phyloP scores from a whole-genome alignment of 768 basidiomycete genomes.

The Infundibulicybe gibba region DNA sequence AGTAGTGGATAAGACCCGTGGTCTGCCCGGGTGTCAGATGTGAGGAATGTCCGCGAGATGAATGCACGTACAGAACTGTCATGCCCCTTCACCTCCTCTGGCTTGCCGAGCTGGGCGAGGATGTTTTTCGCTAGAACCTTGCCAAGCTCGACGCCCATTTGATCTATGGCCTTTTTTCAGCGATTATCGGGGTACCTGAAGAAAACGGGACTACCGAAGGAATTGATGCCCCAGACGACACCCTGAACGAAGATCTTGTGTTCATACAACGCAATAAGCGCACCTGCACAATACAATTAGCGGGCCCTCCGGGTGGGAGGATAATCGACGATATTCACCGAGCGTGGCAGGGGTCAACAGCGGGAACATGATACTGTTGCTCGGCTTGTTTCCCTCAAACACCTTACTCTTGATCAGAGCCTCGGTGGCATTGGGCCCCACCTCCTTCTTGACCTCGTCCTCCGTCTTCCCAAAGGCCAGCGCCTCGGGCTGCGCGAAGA shows the following conservation, averaged over 20 bases:
- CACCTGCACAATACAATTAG: constrained; percentile 31
- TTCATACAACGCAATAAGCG: constrained; percentile 89
- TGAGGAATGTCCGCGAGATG: constrained; percentile 3
- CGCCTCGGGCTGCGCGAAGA: constrained; percentile 97
- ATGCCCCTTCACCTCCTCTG: constrained; percentile 79
- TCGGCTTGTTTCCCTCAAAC: constrained; percentile 96
- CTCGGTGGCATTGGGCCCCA: constrained; percentile 69
- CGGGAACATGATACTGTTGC: constrained; percentile 95
- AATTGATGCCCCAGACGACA: constrained; percentile 98
- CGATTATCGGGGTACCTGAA: not conserved
- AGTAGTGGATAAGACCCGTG: constrained; percentile 95
- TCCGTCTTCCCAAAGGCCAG: constrained; percentile 98
- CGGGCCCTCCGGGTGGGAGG: not conserved
- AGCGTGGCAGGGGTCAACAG: constrained; percentile 86
- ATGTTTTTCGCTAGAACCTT: constrained; percentile 98
- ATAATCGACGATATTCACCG: constrained; percentile 38
- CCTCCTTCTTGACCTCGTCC: constrained; percentile 71
- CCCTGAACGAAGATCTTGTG: constrained; percentile 99
- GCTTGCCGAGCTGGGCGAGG: constrained; percentile 78
- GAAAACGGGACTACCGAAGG: constrained; percentile 75
- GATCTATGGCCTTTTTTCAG: constrained; percentile 50
- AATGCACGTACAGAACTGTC: constrained; percentile 69
- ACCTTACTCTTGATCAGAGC: constrained; percentile 94
- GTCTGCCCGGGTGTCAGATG: constrained; percentile 48
- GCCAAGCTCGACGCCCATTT: constrained; percentile 99